Base-by-base conservation (phyloP, 2,329 filamentous ascomycete genomes). In the Aspergillus quadricinctus region DNA sequence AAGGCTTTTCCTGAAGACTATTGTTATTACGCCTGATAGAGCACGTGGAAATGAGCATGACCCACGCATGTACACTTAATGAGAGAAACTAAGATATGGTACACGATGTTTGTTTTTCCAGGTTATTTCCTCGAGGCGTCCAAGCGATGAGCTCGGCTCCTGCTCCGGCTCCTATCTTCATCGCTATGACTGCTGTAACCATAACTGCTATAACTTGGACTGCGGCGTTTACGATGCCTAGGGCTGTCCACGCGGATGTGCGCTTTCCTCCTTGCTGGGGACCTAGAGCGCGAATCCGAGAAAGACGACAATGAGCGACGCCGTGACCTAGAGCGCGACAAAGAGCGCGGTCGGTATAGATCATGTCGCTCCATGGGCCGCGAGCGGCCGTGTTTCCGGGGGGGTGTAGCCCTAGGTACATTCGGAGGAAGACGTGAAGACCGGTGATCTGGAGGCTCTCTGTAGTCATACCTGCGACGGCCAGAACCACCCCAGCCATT, bases 191-290 rank as follows among this genome's bases (percentile, higher is more conserved):
- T 83, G 65, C 80, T 83, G 63, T 84, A 84, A 54, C 81, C 82
- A 63, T 85, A 85, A 61, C 83, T 85, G 64, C 80, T 83, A 64
- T 86, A 86, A 64, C 84, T 87, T 3, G 82, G 82, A 63, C 83
- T 85, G 61, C 84, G 78, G 59, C 83, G 77, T 59, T 81, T 76
- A 52, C 71, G 66, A 48, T 72, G 69, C 19, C 70, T 70, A 11
- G 74, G 69, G 51, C 72, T 75, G 23, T 73, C 70, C 41, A 65
- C 61, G 21, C 69, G 69, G 52, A 63, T 58, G 40, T 69, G 69
- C 29, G 68, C 69, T 53, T 69, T 64, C 49, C 73, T 69, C 55
- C 72, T 70, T 48, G 72, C 72, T 19, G 77, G 76, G 7, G 77
- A 75, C 41, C 72, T 69, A 21, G 75, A 77, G n/a, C 71, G 70